Percentiles rank a stretch among this genome's conserved stretches.
Conservation (phyloP, 495 filamentous ascomycete species). For the Aspergillus wentii region DNA sequence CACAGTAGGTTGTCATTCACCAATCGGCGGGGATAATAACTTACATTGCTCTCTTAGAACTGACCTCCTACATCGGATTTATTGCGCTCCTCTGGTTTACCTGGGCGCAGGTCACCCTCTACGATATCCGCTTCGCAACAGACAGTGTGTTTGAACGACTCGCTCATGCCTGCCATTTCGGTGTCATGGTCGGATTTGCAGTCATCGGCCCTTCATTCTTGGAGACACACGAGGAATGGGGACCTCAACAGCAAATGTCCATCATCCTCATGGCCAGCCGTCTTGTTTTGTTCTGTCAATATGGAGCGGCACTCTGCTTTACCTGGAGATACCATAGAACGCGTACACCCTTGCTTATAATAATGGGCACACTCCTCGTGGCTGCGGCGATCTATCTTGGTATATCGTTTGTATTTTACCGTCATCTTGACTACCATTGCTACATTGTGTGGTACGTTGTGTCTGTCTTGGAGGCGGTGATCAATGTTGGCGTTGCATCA, state of each 20-base stretch:
- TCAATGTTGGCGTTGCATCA: conserved; percentile 1
- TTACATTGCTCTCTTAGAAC: neutral
- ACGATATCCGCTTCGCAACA: conserved; percentile 3
- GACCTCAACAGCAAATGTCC: conserved; percentile 1
- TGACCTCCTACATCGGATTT: conserved; percentile 3
- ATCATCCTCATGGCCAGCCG: conserved; percentile 3
- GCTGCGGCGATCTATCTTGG: conserved; percentile 1
- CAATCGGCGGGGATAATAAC: neutral
- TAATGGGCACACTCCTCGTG: neutral
- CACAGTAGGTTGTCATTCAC: neutral
- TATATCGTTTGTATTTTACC: conserved; percentile 3
- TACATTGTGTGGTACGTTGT: conserved; percentile 3
- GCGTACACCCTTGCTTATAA: neutral
- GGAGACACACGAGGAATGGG: neutral
- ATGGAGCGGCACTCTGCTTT: conserved; percentile 1
- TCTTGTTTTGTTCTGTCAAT: neutral
- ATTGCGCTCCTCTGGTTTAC: conserved; percentile 3
- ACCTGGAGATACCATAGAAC: conserved; percentile 3
- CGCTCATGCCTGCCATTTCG: conserved; percentile 3
- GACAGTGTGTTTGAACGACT: conserved; percentile 2
- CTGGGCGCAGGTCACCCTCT: conserved; percentile 4
- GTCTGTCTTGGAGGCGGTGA: no score
- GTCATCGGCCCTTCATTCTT: conserved; percentile 2
- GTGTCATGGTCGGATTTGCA: conserved; percentile 1
- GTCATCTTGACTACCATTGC: neutral